Evolutionary conservation across 1,284 basidiomycete species (phyloP), one percentile per base, ranked within the genome.

Genomic region (Cutaneotrichosporon sp.): DNA sequence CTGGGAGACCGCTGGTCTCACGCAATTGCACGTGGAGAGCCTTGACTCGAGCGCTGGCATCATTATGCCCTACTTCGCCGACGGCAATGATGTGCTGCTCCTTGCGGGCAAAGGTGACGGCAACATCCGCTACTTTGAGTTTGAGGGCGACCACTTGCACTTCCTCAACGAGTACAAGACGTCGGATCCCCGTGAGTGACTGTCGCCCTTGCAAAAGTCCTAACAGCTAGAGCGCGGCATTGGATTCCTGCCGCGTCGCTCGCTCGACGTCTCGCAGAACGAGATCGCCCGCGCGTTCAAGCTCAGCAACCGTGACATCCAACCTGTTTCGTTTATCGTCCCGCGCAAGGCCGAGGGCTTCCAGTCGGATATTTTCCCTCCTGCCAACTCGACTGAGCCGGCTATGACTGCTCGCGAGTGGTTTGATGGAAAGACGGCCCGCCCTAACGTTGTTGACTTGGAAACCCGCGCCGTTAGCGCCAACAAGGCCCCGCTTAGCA

Each of bases 281-380:
- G 96, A 98, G 75, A 97, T 97, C 63, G 93, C 91, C 1, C 83
- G 91, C 38, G 91, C 88, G 0, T 97, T 90, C 82, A 98, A 98
- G 76, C 81, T 97, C 25, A 81, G 85, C 4, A 84, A 81, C 1
- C 78, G 78, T 20, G 78, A 80, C 29, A 82, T 97, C 55, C 91
- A 97, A 70, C 88, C 92, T 3, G 87, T 97, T 63, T 84, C 84
- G 1, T 97, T 97, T 77, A 87, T 92, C 64, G 91, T 97, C 17
- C 94, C 93, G 11, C 83, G 93, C 61, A 92, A 88, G 61, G 66
- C 72, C 16, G 74, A 75, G 52, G 66, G 61, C 35, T 75, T 75
- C 70, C 74, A 75, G 56, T 60, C 68, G 16, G 74, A 75, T 74
- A 94, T 98, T 69, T 97, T 84, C 81, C 93, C 94, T 2, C 87